Evolutionary conservation across 1,284 basidiomycete species (phyloP), one percentile per base, ranked within the genome.

Genomic region (Apiotrichum sp.): DNA sequence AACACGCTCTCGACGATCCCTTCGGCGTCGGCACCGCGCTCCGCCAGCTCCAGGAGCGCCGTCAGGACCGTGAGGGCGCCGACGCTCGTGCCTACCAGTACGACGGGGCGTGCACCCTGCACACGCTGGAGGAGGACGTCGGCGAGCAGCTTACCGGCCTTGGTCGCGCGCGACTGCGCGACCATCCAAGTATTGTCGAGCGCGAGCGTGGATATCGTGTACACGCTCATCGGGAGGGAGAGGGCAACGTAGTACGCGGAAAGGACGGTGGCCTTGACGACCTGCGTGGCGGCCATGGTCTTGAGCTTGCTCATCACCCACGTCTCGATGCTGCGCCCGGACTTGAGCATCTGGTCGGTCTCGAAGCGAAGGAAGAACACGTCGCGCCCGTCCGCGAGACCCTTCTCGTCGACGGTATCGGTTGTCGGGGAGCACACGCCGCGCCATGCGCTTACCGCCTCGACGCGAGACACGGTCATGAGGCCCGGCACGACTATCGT

Each of bases 21-120:
- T 22, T 22, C 22, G 35, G 77, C 66, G 7, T 69, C 66, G 0
- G 76, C 72, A 5, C 65, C 55, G 29, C 63, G 58, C 1, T 63
- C 60, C 14, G 73, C 59, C 45, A 83, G 77, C 60, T 80, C 77
- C 1, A 77, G 71, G 8, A 83, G 73, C 8, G 80, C 80, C 16
- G 78, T 71, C 51, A 82, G 71, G 46, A 83, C 71, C 1, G 80
- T 80, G 0, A 80, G 70, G 0, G 80, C 79, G 8, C 82, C 82
- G 7, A 82, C 70, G 1, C 79, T 80, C 3, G 78, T 79, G 3
- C 80, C 82, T 35, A 78, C 76, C 32, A 83, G 67, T 0, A 79
- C 67, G 3, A 80, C 78, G 0, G 82, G 82, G 1, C 82, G 72
- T 60, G 80, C 78, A 6, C 82, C 82, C 62, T 82, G 82, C 0